Evolutionary conservation across 2,329 filamentous ascomycete species (phyloP).

Genomic region (Elsinoe arachidis): DNA sequence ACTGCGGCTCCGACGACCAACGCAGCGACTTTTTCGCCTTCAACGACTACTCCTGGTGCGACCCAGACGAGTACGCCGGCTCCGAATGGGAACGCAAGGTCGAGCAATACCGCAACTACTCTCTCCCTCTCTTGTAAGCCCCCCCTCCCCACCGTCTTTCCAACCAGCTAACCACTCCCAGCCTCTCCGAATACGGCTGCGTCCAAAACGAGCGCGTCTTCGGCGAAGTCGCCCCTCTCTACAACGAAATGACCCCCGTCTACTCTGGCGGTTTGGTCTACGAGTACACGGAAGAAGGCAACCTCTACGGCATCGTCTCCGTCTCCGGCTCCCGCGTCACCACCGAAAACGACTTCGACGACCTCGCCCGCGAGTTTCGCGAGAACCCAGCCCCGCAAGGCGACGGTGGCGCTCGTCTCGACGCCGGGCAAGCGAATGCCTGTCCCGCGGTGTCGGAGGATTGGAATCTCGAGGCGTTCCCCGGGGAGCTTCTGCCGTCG

Average conservation of each 20-base stretch:
- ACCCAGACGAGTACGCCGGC: slow-evolving; percentile 55
- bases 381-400: slow-evolving; percentile 45
- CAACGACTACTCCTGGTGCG: slow-evolving; percentile 86
- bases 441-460: slow-evolving; percentile 47
- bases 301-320: slow-evolving; percentile 70
- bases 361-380: slow-evolving; percentile 43
- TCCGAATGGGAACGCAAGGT: slow-evolving; percentile 87
- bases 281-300: slow-evolving; percentile 77
- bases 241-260: slow-evolving; percentile 78
- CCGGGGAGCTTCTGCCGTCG: slow-evolving; percentile 43
- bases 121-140: slow-evolving; percentile 67
- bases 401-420: slow-evolving; percentile 50
- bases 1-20: slow-evolving; percentile 77
- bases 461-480: slow-evolving; percentile 47
- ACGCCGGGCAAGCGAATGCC: slow-evolving; percentile 41
- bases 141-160: slow-evolving; percentile 15
- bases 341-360: slow-evolving; percentile 55
- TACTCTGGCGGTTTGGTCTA: slow-evolving; percentile 97
- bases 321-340: slow-evolving; percentile 48
- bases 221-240: slow-evolving; percentile 68
- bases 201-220: slow-evolving; percentile 74
- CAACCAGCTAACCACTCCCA: slow-evolving; percentile 17
- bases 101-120: slow-evolving; percentile 76
- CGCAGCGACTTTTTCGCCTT: slow-evolving; percentile 84
- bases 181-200: slow-evolving; percentile 90